Evolutionary conservation across 2,329 filamentous ascomycete species (phyloP).

Genomic region (Hypoxylon sp.): DNA sequence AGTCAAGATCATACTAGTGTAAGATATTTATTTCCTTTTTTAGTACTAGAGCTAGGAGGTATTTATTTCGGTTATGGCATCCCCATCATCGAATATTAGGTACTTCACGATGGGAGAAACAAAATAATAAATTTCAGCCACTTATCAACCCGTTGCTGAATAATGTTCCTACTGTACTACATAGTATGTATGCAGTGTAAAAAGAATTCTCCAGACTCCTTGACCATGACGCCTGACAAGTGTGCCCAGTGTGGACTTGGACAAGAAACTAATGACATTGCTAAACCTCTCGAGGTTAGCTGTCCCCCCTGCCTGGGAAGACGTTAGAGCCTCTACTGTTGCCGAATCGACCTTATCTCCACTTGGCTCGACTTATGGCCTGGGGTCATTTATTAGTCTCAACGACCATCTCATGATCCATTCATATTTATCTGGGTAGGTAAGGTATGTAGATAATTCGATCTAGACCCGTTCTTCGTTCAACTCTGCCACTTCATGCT

Average conservation of each 20-base stretch:
- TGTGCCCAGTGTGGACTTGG: slow-evolving; percentile 3
- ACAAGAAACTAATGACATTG: slow-evolving; percentile 6
- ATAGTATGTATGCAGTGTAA: background rate
- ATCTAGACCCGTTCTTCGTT: background rate
- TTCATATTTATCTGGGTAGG: background rate
- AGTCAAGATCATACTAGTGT: slow-evolving; percentile 8
- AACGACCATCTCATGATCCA: background rate
- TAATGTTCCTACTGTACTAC: too few relatives aligned
- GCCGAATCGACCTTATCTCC: slow-evolving; percentile 22
- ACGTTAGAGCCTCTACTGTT: slow-evolving; percentile 21
- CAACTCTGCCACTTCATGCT: background rate
- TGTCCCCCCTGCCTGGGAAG: slow-evolving; percentile 16
- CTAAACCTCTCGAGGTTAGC: slow-evolving; percentile 31
- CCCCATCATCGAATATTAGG: too few relatives aligned
- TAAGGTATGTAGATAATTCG: slow-evolving; percentile 7
- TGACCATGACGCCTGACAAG: slow-evolving; percentile 16
- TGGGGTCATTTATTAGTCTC: slow-evolving; percentile 18
- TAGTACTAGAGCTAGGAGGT: too few relatives aligned
- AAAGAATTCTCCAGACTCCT: slow-evolving; percentile 16
- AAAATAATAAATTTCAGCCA: too few relatives aligned
- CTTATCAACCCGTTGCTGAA: too few relatives aligned
- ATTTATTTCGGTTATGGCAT: too few relatives aligned
- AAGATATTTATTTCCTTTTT: background rate
- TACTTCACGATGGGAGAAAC: too few relatives aligned
- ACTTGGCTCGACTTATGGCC: slow-evolving; percentile 19